Evolutionary conservation across 768 basidiomycete species (phyloP).

Genomic region (Suillus hirtellus): DNA sequence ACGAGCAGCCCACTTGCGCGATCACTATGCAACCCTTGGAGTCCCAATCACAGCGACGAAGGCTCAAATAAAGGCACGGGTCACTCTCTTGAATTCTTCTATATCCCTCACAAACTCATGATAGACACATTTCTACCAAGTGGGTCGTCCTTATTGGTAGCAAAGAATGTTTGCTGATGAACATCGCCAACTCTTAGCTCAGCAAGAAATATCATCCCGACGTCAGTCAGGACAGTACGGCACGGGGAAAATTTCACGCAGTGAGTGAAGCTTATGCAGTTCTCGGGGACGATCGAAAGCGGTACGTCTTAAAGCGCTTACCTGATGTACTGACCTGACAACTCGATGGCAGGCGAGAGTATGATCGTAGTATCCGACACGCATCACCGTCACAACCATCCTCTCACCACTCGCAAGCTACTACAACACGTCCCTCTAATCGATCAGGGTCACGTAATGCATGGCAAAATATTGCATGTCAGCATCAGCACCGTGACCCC

Average conservation of each 20-base stretch:
- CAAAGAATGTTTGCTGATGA: not conserved
- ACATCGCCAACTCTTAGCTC: conserved; percentile 30
- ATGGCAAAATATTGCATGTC: conserved; percentile 25
- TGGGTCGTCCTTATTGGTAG: conserved; percentile 10
- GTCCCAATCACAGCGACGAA: conserved; percentile 31
- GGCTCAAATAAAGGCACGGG: conserved; percentile 33
- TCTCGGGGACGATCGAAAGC: conserved; percentile 45
- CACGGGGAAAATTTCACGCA: conserved; percentile 43
- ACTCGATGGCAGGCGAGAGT: conserved; percentile 30
- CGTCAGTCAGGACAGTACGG: conserved; percentile 36
- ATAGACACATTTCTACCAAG: conserved; percentile 34
- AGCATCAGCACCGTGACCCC: conserved; percentile 13
- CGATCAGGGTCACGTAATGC: conserved; percentile 26
- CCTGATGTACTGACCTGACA: not conserved
- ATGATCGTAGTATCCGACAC: conserved; percentile 25
- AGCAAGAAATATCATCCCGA: conserved; percentile 53
- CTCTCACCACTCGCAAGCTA: conserved; percentile 32
- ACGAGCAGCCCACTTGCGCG: conserved; percentile 16
- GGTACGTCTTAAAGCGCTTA: conserved; percentile 28
- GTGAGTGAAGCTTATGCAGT: conserved; percentile 50
- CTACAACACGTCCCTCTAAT: conserved; percentile 26
- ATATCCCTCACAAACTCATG: conserved; percentile 5
- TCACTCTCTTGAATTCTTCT: not conserved
- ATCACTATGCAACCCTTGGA: conserved; percentile 31
- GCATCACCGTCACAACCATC: conserved; percentile 8